Conservation (phyloP, 169 alveolate genomes). For the Cryptosporidium ubiquitum region DNA sequence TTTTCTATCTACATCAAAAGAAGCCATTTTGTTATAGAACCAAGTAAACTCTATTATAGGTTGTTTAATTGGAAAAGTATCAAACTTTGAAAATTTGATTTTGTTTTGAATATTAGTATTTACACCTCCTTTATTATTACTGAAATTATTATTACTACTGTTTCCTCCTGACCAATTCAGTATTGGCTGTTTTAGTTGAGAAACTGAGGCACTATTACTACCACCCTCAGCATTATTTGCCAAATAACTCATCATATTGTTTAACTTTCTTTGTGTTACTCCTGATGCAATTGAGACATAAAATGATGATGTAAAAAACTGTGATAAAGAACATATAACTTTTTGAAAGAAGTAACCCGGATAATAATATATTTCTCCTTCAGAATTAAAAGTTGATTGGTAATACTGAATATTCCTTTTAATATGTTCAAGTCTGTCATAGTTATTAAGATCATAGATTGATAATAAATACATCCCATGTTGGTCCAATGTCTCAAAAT, state of each 20-base stretch:
- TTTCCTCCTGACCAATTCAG: constrained; percentile 45
- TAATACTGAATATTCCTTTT: background rate
- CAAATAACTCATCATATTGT: background rate
- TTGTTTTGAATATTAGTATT: constrained; percentile 8
- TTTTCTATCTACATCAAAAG: constrained; percentile 66
- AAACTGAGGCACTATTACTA: background rate
- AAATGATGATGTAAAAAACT: constrained; percentile 63
- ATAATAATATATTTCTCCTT: constrained; percentile 47
- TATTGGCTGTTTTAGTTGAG: constrained; percentile 16
- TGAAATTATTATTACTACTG: background rate
- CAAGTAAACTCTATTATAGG: constrained; percentile 62
- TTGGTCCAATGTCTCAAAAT: background rate
- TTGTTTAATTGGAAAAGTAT: constrained; percentile 32
- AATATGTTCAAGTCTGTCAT: constrained; percentile 4
- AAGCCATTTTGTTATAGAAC: constrained; percentile 34
- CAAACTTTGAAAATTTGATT: constrained; percentile 24
- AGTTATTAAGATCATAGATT: background rate
- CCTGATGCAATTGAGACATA: constrained; percentile 69
- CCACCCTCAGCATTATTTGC: background rate
- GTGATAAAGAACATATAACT: constrained; percentile 42
- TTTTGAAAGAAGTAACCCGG: constrained; percentile 60
- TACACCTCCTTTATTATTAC: background rate
- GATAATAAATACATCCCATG: background rate
- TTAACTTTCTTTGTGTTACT: constrained; percentile 55
- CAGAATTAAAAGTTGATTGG: background rate